These are phyloP conservation scores for Scheffersomyces parashehatae DNA, from an alignment of 1,139 yeast species.

Conservation along the genomic window DNA sequence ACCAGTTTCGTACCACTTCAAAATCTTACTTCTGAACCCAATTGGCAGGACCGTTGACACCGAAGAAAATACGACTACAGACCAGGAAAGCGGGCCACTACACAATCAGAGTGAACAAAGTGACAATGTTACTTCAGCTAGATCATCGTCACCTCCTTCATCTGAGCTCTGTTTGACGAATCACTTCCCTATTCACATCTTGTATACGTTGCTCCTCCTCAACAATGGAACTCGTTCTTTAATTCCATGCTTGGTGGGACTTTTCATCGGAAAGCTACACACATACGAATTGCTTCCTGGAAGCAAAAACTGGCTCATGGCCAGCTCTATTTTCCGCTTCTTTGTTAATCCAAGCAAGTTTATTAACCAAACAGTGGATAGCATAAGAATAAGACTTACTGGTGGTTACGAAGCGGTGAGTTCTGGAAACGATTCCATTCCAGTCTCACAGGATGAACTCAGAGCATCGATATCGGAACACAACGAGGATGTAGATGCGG, in stretches of 20 bases:
- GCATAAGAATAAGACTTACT: neutral
- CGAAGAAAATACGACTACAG: neutral
- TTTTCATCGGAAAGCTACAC: constrained; percentile 59
- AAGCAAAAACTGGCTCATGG: constrained; percentile 52
- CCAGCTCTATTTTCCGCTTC: constrained; percentile 25
- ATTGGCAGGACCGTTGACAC: neutral
- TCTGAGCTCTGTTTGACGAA: constrained; percentile 50
- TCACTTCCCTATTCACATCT: constrained; percentile 55
- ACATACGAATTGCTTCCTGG: constrained; percentile 62
- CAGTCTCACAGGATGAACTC: neutral
- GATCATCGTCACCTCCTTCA: constrained; percentile 13
- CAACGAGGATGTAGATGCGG: constrained; percentile 22
- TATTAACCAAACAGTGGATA: neutral
- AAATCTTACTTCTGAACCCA: constrained; percentile 39
- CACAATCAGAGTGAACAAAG: neutral
- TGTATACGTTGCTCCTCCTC: constrained; percentile 52
- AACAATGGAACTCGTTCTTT: constrained; percentile 56
- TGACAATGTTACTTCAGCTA: constrained; percentile 5
- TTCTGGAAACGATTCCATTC: neutral
- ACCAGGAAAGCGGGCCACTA: neutral
- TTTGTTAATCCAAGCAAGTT: constrained; percentile 24
- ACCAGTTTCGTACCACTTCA: constrained; percentile 64
- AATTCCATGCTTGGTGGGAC: constrained; percentile 56
- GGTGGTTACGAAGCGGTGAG: neutral
- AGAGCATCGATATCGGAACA: neutral